Evolutionary conservation across 805 yeast species (phyloP), one percentile per base, ranked within the genome.

Genomic region (Groenewaldozyma salmanticensis): DNA sequence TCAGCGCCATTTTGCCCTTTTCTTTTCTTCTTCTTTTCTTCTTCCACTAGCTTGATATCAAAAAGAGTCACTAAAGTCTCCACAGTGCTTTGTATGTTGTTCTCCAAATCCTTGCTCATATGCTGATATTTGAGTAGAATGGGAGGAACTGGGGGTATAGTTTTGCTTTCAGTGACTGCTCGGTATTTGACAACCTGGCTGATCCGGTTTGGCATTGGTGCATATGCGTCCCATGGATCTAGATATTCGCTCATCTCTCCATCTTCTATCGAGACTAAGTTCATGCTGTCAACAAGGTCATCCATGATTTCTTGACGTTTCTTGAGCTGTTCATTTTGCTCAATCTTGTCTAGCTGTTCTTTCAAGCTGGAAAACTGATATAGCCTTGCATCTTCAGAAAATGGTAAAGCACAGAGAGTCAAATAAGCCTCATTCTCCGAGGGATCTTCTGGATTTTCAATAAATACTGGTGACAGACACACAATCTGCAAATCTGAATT

Each of bases 321-420:
- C 3, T 52, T 44, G 1, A 59, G 51, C 3, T 24, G 21, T 7
- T 11, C 21, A n/a, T 18, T 15, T 2, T 45, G 35, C 11, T 38
- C 42, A 16, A 62, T 43, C 24, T 40, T 21, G 55, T 52, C 33
- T 31, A 39, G 33, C 19, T 24, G 48, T 33, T 49, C 54, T 4
- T 68, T 64, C 49, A 81, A 73, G 19, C 66, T 67, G 2, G 87
- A 75, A 13, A 76, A 65, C 49, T 74, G 73, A 39, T 47, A 52
- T 22, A 38, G 40, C 15, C 61, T 52, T 47, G 77, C 81, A 56
- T 87, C 95, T 48, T 84, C 94, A 33, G 72, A 70, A 57, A 73
- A 83, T 1, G 95, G 92, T 9, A 86, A 54, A 35, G 78, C 63
- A 9, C 69, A 68, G 47, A 78, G 54, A 1, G 71, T 60, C 40